Percentiles rank a stretch among this genome's conserved stretches.
phyloP scores from a whole-genome alignment of 371 early-diverging fungal genomes.

The Catenaria anguillulae region DNA sequence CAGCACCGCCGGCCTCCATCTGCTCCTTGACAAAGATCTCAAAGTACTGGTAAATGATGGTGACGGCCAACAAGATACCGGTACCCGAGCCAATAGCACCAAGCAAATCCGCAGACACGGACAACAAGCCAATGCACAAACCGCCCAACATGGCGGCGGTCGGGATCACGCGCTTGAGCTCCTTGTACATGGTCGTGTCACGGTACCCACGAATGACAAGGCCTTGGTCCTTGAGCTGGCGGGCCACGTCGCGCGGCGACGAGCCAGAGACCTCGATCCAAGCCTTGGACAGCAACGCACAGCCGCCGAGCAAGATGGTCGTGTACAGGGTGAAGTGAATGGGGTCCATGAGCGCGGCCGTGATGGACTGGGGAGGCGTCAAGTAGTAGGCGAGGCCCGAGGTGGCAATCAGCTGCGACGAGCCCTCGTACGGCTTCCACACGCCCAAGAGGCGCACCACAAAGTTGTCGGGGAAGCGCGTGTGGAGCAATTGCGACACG shows the following conservation, averaged over 20 bases:
- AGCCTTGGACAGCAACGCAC: slow-evolving; percentile 92
- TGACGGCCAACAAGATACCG: slow-evolving; percentile 97
- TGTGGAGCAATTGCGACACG: slow-evolving; percentile 92
- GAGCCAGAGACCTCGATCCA: slow-evolving; percentile 98
- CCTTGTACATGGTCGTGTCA: slow-evolving; percentile 92
- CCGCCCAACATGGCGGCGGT: slow-evolving; percentile 90
- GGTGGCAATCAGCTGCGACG: slow-evolving; percentile 76
- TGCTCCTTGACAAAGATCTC: slow-evolving; percentile 96
- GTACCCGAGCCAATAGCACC: slow-evolving; percentile 96
- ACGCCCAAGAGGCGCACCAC: slow-evolving; percentile 90
- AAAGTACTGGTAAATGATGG: slow-evolving; percentile 99
- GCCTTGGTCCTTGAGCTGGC: slow-evolving; percentile 93
- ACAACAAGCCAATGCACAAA: slow-evolving; percentile 85
- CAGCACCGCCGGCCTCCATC: slow-evolving; percentile 44
- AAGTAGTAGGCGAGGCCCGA: slow-evolving; percentile 96
- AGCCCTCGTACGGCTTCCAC: slow-evolving; percentile 87
- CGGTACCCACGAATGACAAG: slow-evolving; percentile 95
- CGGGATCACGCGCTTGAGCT: slow-evolving; percentile 97
- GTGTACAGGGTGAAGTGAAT: slow-evolving; percentile 92
- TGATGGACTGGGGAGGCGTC: slow-evolving; percentile 81
- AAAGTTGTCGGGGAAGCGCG: slow-evolving; percentile 86
- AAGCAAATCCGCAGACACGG: slow-evolving; percentile 86
- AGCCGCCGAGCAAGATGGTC: slow-evolving; percentile 77
- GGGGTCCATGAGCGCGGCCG: slow-evolving; percentile 75
- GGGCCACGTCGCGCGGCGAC: slow-evolving; percentile 93